Conservation (phyloP, 192 early-diverging fungal species). For the Backusella morwellensis region DNA sequence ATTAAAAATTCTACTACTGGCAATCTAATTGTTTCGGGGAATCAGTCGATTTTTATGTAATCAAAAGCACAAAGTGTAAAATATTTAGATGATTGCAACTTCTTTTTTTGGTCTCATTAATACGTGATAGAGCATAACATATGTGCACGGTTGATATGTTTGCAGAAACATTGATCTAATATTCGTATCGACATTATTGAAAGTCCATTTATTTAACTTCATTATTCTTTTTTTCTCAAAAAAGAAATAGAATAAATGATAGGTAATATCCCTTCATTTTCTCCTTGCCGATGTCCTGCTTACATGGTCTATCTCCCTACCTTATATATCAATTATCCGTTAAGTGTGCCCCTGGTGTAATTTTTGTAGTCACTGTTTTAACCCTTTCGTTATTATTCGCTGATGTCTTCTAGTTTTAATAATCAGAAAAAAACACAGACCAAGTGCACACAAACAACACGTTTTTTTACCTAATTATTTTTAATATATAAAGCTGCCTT, state of each 20-base stretch:
- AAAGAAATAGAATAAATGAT: background rate
- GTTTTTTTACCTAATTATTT: background rate
- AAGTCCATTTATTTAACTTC: background rate
- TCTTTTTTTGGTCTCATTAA: background rate
- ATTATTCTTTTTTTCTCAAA: background rate
- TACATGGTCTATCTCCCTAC: background rate
- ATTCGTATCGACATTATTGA: background rate
- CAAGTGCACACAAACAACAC: background rate
- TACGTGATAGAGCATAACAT: background rate
- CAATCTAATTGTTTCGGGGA: background rate
- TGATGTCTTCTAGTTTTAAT: background rate
- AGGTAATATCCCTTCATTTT: background rate
- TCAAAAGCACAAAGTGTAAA: background rate
- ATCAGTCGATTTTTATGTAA: background rate
- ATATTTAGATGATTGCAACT: background rate
- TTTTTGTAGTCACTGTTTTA: background rate
- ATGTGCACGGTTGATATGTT: background rate
- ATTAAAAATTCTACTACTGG: background rate
- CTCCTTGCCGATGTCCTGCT: background rate
- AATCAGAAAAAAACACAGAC: background rate
- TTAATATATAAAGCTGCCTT: background rate
- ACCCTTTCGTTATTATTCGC: background rate
- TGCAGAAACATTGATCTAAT: background rate
- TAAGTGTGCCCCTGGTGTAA: background rate
- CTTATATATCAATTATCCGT: background rate